These are phyloP conservation scores for Lanmaoa rubissima DNA, from an alignment of 768 basidiomycete species.

Conservation along the genomic window DNA sequence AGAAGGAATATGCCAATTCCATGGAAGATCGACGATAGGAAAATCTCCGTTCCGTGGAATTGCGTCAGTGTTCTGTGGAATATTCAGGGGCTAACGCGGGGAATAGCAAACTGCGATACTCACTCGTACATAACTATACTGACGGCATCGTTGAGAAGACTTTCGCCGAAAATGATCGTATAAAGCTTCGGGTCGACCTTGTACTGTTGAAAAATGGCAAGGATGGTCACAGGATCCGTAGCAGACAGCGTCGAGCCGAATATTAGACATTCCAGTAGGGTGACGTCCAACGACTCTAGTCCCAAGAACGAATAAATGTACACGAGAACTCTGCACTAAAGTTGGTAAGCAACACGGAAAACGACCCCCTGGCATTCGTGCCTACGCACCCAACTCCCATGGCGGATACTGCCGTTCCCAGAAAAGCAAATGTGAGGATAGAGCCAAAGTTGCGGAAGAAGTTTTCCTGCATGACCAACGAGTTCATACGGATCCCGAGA, in stretches of 20 bases:
- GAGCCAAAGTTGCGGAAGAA: conserved; percentile 99
- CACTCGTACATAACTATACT: conserved; percentile 99
- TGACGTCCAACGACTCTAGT: conserved; percentile 82
- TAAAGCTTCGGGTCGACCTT: conserved; percentile 99
- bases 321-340: conserved; percentile 76
- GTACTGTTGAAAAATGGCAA: conserved; percentile 97
- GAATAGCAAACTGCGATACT: conserved; percentile 37
- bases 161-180: conserved; percentile 96
- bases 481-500: background rate
- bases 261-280: conserved; percentile 88
- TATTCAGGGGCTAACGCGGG: background rate
- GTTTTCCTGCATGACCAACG: conserved; percentile 64
- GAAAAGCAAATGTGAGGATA: conserved; percentile 89
- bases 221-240: conserved; percentile 96
- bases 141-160: conserved; percentile 95
- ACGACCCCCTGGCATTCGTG: background rate
- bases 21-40: conserved; percentile 85
- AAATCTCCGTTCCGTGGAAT: conserved; percentile 89
- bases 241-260: conserved; percentile 97
- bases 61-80: conserved; percentile 76
- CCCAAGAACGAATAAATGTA: conserved; percentile 94
- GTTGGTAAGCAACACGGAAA: conserved; percentile 40
- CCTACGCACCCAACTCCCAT: conserved; percentile 86
- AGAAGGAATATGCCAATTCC: conserved; percentile 97
- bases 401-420: conserved; percentile 95